phyloP scores from a whole-genome alignment of 2,329 filamentous ascomycete species.

The Cadophora sp. region DNA sequence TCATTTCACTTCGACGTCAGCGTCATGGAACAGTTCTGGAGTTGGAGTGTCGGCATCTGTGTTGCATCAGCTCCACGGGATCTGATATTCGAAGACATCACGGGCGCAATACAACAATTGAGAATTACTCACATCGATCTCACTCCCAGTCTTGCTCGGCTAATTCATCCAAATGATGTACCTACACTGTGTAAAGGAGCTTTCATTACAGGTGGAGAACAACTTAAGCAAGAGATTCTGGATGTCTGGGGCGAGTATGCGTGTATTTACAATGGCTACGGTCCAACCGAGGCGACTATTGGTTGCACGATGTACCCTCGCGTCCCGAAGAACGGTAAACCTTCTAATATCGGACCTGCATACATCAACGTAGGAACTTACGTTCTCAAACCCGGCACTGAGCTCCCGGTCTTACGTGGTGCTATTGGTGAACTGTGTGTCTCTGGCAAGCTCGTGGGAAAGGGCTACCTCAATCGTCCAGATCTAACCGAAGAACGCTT shows the following conservation, averaged over 20 bases:
- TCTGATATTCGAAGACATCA: conserved; percentile 83
- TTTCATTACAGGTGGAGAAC: conserved; percentile 92
- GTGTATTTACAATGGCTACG: conserved; percentile 92
- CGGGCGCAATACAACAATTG: conserved; percentile 72
- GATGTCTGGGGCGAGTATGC: conserved; percentile 80
- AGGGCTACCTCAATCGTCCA: conserved; percentile 82
- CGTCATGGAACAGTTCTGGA: conserved; percentile 94
- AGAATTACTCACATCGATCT: conserved; percentile 90
- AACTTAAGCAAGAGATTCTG: conserved; percentile 86
- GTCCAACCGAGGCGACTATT: conserved; percentile 92
- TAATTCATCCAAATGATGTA: conserved; percentile 80
- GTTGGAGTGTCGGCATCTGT: conserved; percentile 88
- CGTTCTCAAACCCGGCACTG: conserved; percentile 74
- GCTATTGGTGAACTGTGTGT: conserved; percentile 89
- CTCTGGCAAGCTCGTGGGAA: conserved; percentile 84
- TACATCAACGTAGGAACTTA: conserved; percentile 89
- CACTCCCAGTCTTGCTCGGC: conserved; percentile 83
- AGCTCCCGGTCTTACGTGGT: conserved; percentile 75
- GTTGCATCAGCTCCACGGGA: conserved; percentile 84
- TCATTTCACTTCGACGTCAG: conserved; percentile 96
- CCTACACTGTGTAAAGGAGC: conserved; percentile 81
- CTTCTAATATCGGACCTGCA: conserved; percentile 86
- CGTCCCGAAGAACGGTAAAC: conserved; percentile 77
- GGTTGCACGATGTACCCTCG: conserved; percentile 90
- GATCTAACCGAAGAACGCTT: conserved; percentile 82